Conservation (phyloP, 441 rosid species). For the Populus hybrid region DNA sequence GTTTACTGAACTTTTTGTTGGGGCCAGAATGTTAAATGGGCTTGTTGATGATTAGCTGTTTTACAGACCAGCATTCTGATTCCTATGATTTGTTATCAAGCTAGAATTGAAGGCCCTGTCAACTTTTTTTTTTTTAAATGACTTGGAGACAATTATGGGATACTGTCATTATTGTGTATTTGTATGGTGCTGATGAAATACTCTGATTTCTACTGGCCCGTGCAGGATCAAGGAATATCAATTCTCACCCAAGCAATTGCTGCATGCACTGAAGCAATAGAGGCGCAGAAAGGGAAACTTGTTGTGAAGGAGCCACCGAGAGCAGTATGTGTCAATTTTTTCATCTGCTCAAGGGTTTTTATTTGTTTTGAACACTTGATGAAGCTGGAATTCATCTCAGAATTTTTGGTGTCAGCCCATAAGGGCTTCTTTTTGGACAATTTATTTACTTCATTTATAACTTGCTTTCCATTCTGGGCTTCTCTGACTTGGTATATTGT, state of each 20-base stretch:
- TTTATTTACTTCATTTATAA: not conserved
- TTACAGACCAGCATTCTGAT: not conserved
- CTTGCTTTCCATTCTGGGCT: not conserved
- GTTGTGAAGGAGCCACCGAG: conserved; percentile 80
- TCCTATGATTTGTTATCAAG: not conserved
- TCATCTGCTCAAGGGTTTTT: not conserved
- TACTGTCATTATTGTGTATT: not conserved
- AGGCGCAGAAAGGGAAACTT: conserved; percentile 85
- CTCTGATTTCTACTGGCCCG: conserved; percentile 11
- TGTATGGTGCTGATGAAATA: not conserved
- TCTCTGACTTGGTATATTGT: conserved; percentile 18
- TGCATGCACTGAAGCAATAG: conserved; percentile 78
- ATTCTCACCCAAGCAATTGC: conserved; percentile 65
- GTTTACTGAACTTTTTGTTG: not conserved
- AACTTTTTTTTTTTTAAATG: not conserved
- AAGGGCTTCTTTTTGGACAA: not conserved
- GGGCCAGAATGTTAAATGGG: not conserved
- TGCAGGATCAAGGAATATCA: conserved; percentile 92
- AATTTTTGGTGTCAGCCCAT: not conserved
- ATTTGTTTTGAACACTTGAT: not conserved
- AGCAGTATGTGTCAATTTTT: conserved; percentile 61
- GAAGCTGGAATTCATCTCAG: not conserved
- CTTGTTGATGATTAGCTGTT: not conserved
- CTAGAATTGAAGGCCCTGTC: not conserved
- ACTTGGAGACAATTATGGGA: conserved; percentile 2